Conservation (phyloP, 768 basidiomycete genomes). For the Agrocybe praecox region DNA sequence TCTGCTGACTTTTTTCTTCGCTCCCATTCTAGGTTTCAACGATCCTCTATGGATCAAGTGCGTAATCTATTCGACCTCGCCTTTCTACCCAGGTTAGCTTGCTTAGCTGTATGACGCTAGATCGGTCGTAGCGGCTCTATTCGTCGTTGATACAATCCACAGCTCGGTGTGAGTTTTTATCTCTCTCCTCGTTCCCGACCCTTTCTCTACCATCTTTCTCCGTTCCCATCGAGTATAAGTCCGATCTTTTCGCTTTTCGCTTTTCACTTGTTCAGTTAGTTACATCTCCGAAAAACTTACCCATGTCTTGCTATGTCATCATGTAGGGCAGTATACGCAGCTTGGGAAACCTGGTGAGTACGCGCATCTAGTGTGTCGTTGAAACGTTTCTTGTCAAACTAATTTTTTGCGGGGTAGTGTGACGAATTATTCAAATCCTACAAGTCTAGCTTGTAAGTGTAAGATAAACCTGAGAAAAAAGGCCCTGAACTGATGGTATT, state of each 20-base stretch:
- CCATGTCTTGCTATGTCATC: background rate
- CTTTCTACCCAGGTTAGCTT: background rate
- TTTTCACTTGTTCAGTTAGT: background rate
- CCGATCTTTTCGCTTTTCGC: background rate
- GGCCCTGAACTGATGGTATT: too few species aligned
- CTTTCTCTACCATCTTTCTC: background rate
- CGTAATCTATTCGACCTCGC: background rate
- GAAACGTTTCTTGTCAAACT: background rate
- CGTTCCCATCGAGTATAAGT: background rate
- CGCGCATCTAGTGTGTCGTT: background rate
- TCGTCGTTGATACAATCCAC: conserved; percentile 36
- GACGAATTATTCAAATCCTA: conserved; percentile 39
- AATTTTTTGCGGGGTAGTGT: conserved; percentile 28
- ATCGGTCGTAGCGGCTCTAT: conserved; percentile 33
- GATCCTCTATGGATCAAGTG: conserved; percentile 38
- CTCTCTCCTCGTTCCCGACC: background rate
- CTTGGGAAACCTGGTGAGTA: conserved; percentile 32
- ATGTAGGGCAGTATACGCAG: conserved; percentile 32
- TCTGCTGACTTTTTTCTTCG: conserved; percentile 1
- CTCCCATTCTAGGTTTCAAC: conserved; percentile 36
- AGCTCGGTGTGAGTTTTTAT: conserved; percentile 33
- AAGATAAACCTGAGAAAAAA: background rate
- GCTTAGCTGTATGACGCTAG: conserved; percentile 15
- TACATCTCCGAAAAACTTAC: background rate
- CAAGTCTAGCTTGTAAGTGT: conserved; percentile 30